Base-by-base conservation (phyloP, 805 yeast species). In the Starmerella sp. region DNA sequence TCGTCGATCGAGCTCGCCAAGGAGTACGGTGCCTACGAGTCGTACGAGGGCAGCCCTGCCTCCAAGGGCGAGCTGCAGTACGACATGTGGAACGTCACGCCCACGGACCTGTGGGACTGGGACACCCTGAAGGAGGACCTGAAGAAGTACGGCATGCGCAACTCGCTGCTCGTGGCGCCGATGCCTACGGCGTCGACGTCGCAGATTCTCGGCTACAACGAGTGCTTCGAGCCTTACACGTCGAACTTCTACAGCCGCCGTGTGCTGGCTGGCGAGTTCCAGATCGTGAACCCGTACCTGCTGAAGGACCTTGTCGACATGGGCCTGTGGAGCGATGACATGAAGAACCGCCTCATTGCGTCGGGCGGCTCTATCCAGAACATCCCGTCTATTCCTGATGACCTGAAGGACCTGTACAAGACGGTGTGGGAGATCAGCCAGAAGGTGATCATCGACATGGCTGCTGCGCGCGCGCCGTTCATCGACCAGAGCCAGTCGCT, bases 131-230 rank as follows among this genome's bases (percentile, higher is more conserved):
- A 84, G 70, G 72, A 71, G 10, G 72, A 79, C 42, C 75, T 91
- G 57, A 71, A 71, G 51, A 69, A 71, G 58, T 70, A 80, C 64
- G 97, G 97, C 48, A 64, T 91, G 43, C 75, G 97, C 66, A 91
- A 91, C 73, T 91, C 97, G 5, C 72, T 91, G 54, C 58, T 64
- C 1, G 63, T 62, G 14, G 96, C 95, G 1, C 93, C 96, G 52
- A 91, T 91, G 97, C 97, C 97, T 45, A 91, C 97, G 15, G 97
- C 97, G 1, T 88, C 97, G 1, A 91, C 97, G 1, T 91, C 97
- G 3, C 97, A 89, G 73, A 90, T 91, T 51, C 75, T 91, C 52
- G 97, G 97, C 41, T 87, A 79, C 74, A 90, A 82, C 63, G 97
- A 91, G 73, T 90, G 97, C 71, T 91, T 91, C 69, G 98, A 91